Conservation (phyloP, 306 rosid genomes). For the Nissolia schottii region DNA sequence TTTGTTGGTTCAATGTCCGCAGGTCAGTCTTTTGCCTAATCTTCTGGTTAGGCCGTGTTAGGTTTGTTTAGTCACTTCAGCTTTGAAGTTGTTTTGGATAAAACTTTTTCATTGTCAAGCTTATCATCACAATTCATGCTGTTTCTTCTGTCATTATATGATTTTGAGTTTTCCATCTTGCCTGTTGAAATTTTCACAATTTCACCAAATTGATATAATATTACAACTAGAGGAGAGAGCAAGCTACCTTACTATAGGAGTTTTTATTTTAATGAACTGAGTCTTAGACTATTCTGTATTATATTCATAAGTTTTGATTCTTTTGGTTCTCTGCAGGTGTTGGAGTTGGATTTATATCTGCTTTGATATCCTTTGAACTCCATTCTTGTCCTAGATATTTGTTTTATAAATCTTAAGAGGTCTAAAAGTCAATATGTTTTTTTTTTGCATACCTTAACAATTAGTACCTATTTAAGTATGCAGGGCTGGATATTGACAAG, state of each 20-base stretch:
- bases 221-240: neutral
- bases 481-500: constrained; percentile 97
- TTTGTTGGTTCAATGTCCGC: constrained; percentile 97
- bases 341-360: constrained; percentile 96
- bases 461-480: constrained; percentile 93
- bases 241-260: neutral
- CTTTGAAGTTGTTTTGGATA: neutral
- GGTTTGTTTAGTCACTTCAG: neutral
- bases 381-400: constrained; percentile 20
- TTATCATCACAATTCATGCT: neutral
- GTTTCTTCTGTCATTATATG: neutral
- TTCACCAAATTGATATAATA: neutral
- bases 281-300: neutral
- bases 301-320: constrained; percentile 29
- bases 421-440: neutral
- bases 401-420: constrained; percentile 8
- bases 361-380: constrained; percentile 88
- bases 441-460: constrained; percentile 63
- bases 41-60: constrained; percentile 10
- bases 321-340: constrained; percentile 63
- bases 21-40: constrained; percentile 44
- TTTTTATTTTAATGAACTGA: neutral
- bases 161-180: neutral
- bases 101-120: neutral
- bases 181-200: neutral